phyloP scores from a whole-genome alignment of 441 rosid species.

The Eutrema salsugineum region DNA sequence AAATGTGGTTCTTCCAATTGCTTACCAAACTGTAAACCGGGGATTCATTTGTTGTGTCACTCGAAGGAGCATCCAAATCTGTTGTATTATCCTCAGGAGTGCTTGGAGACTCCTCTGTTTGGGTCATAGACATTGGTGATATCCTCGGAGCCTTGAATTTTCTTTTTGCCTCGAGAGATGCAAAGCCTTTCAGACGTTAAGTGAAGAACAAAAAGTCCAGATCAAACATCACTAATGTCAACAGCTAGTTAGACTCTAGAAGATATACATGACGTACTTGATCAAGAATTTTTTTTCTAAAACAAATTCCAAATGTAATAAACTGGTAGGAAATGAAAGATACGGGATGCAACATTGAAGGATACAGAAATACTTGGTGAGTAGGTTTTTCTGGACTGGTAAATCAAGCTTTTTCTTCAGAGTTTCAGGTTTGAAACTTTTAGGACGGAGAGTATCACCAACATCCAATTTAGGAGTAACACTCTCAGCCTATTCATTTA shows the following conservation, averaged over 20 bases:
- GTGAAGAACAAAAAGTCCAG: constrained; percentile 19
- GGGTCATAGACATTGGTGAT: constrained; percentile 48
- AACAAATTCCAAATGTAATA: constrained; percentile 11
- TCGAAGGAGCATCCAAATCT: constrained; percentile 34
- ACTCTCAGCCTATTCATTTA: constrained; percentile 46
- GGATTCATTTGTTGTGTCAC: constrained; percentile 25
- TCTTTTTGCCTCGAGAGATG: constrained; percentile 87
- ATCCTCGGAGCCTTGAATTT: constrained; percentile 69
- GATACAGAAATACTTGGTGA: constrained; percentile 97
- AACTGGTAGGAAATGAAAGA: neutral
- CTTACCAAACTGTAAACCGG: constrained; percentile 35
- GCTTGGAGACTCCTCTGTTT: constrained; percentile 33
- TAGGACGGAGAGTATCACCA: constrained; percentile 28
- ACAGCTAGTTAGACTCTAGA: neutral
- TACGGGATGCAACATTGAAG: constrained; percentile 30
- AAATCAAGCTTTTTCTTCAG: constrained; percentile 75
- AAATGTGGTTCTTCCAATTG: constrained; percentile 11
- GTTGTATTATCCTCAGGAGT: constrained; percentile 29
- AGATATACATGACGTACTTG: neutral
- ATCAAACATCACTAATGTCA: constrained; percentile 3
- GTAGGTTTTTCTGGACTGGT: constrained; percentile 92
- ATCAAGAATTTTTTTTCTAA: neutral
- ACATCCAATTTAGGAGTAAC: constrained; percentile 29
- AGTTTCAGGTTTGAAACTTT: constrained; percentile 44
- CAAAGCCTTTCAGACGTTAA: constrained; percentile 66